Percentiles rank a stretch among this genome's conserved stretches.
phyloP scores from a whole-genome alignment of 2,329 filamentous ascomycete species.

The Rhynchosporium graminicola region DNA sequence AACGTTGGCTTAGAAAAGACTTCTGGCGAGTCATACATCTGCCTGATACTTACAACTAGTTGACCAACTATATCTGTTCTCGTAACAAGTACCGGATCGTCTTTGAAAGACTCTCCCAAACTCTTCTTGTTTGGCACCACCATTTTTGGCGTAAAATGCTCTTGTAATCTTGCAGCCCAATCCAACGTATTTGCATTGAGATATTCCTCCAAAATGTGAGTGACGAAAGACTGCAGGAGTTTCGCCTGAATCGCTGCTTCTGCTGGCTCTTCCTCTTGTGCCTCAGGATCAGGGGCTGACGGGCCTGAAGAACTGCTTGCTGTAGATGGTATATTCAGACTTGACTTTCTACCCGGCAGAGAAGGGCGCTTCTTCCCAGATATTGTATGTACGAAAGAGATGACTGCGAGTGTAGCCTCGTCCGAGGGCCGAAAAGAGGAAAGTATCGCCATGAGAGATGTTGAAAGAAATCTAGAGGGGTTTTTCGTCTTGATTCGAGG shows the following conservation, averaged over 20 bases:
- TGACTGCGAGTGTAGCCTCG: conserved; percentile 68
- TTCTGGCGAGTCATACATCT: conserved; percentile 12
- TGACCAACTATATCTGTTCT: conserved; percentile 71
- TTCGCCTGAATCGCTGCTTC: conserved; percentile 64
- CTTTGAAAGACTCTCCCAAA: conserved; percentile 63
- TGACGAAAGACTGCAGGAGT: conserved; percentile 75
- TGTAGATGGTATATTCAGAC: conserved; percentile 54
- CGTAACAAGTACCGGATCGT: conserved; percentile 60
- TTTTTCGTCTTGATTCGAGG: conserved; percentile 74
- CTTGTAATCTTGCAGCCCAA: conserved; percentile 66
- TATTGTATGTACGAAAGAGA: conserved; percentile 70
- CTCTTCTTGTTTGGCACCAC: conserved; percentile 63
- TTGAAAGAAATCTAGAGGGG: conserved; percentile 76
- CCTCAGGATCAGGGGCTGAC: conserved; percentile 65
- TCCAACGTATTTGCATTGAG: conserved; percentile 61
- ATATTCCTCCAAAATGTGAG: conserved; percentile 74
- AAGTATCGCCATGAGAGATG: conserved; percentile 72
- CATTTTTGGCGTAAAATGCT: conserved; percentile 66
- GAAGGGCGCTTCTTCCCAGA: conserved; percentile 66
- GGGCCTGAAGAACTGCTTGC: conserved; percentile 48
- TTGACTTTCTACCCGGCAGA: conserved; percentile 60
- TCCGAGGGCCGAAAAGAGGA: conserved; percentile 63
- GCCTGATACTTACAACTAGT: conserved; percentile 56
- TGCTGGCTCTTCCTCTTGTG: conserved; percentile 52
- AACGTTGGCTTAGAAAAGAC: neutral